These are phyloP conservation scores for Chloris gayana DNA, from an alignment of 176 grass and related monocot species.

Conservation along the genomic window DNA sequence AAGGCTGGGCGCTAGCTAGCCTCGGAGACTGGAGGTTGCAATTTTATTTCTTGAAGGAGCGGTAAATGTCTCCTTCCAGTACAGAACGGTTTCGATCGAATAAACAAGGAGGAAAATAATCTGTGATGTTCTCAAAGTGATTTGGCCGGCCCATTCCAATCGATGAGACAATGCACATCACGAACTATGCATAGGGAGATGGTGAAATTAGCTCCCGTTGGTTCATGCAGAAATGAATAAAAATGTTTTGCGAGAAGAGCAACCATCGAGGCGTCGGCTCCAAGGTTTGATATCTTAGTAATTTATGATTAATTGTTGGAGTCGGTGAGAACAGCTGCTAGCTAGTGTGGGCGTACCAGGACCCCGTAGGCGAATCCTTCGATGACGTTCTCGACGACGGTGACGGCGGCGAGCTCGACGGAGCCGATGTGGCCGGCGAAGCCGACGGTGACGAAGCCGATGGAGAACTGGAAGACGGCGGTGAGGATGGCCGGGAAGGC, in stretches of 20 bases:
- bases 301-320: no score
- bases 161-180: background rate
- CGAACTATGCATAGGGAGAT: background rate
- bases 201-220: no score
- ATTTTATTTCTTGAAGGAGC: background rate
- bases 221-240: background rate
- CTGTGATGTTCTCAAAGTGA: background rate
- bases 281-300: no score
- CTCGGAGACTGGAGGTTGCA: background rate
- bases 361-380: slow-evolving; percentile 65
- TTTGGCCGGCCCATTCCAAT: background rate
- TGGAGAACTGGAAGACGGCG: slow-evolving; percentile 77
- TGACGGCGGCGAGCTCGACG: slow-evolving; percentile 71
- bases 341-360: no score
- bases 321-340: no score
- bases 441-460: slow-evolving; percentile 68
- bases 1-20: background rate
- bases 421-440: slow-evolving; percentile 75
- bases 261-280: no score
- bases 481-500: slow-evolving; percentile 78
- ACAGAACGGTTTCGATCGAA: background rate
- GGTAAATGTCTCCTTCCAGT: background rate
- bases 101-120: background rate
- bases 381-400: slow-evolving; percentile 68
- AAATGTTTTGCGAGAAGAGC: background rate